Evolutionary conservation across 179 eudicot genomes (phyloP).

Genomic region (Actinidia polygama): DNA sequence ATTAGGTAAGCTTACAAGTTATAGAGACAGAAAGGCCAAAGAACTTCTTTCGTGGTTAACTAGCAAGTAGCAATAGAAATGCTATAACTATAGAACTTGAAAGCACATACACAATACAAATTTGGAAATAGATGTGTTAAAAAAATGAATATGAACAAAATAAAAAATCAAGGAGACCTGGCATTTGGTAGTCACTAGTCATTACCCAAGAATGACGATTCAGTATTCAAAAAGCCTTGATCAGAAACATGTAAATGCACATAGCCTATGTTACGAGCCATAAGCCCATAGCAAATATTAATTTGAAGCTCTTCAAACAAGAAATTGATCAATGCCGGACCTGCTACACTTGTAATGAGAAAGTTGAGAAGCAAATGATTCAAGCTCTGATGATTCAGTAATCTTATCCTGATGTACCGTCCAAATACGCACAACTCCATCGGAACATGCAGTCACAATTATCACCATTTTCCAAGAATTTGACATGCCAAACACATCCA

Average conservation of each 20-base stretch:
- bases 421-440: constrained; percentile 94
- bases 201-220: neutral
- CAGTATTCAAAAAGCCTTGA: neutral
- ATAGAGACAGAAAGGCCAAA: neutral
- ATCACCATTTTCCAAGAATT: constrained; percentile 94
- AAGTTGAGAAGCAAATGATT: constrained; percentile 62
- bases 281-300: neutral
- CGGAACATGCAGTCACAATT: constrained; percentile 93
- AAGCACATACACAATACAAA: neutral
- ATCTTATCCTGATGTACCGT: constrained; percentile 61
- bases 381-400: constrained; percentile 66
- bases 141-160: neutral
- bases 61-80: neutral
- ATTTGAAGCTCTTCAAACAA: neutral
- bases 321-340: constrained; percentile 33
- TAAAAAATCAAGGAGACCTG: neutral
- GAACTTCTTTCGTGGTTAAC: neutral
- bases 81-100: neutral
- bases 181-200: neutral
- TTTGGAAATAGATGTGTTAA: neutral
- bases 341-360: constrained; percentile 87
- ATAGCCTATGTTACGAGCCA: neutral
- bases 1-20: constrained; percentile 17
- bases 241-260: neutral
- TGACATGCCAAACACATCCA: constrained; percentile 98